Evolutionary conservation across 176 grass and related monocot species (phyloP).

Genomic region (Elymus sibiricus): DNA sequence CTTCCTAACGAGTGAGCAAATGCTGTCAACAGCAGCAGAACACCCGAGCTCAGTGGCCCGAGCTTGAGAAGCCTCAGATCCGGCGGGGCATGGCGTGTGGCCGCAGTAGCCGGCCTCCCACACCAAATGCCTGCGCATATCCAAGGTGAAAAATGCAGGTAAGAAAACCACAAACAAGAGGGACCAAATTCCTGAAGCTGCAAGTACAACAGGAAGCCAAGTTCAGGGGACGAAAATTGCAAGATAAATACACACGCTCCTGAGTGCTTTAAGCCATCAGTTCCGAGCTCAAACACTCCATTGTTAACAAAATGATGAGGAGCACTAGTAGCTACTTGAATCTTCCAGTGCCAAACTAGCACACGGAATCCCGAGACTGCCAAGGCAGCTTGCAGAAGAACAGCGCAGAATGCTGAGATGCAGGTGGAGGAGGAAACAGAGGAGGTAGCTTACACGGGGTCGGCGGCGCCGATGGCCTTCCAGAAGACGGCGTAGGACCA

Average conservation of each 20-base stretch:
- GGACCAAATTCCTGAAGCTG: neutral
- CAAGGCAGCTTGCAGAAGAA: neutral
- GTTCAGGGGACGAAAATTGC: neutral
- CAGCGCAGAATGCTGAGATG: neutral
- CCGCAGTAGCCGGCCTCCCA: slow-evolving; percentile 84
- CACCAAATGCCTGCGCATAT: slow-evolving; percentile 72
- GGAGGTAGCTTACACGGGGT: slow-evolving; percentile 57
- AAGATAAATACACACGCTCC: neutral
- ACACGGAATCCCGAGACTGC: neutral
- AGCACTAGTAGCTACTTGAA: neutral
- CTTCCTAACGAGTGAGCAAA: slow-evolving; percentile 55
- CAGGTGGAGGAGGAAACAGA: neutral
- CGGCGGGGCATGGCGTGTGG: slow-evolving; percentile 46
- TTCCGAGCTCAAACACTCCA: neutral
- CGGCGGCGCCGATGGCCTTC: slow-evolving; percentile 69
- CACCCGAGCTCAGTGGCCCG: slow-evolving; percentile 21
- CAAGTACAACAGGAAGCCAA: slow-evolving; percentile 4
- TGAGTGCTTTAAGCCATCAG: neutral
- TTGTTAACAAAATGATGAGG: neutral
- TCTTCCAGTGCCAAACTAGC: neutral
- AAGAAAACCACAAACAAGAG: neutral
- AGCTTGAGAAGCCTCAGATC: slow-evolving; percentile 47
- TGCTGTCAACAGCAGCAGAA: slow-evolving; percentile 37
- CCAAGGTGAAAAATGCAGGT: neutral
- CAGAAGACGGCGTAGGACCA: slow-evolving; percentile 98